These are phyloP conservation scores for Metschnikowia picachoensis DNA, from an alignment of 805 yeast species.

Conservation along the genomic window DNA sequence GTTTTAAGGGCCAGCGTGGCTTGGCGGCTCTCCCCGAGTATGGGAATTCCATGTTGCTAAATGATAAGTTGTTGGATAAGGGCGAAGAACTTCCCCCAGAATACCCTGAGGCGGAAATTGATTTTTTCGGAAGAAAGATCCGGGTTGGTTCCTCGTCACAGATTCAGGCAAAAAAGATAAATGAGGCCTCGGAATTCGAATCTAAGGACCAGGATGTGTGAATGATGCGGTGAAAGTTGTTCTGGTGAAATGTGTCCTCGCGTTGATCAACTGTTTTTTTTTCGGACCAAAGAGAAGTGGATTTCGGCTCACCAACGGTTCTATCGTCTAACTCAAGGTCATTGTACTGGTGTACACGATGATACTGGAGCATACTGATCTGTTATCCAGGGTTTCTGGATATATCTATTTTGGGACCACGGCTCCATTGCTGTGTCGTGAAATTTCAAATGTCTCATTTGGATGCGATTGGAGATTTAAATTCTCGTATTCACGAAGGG, in stretches of 20 bases:
- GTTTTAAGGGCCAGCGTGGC: conserved; percentile 37
- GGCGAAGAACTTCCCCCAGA: conserved; percentile 73
- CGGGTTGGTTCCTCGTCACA: conserved; percentile 29
- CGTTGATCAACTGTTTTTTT: too few species aligned
- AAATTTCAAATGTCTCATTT: too few species aligned
- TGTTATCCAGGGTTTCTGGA: too few species aligned
- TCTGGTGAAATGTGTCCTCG: background rate
- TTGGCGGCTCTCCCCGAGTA: conserved; percentile 39
- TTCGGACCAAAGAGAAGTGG: too few species aligned
- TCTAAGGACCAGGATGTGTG: conserved; percentile 2
- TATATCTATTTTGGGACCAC: too few species aligned
- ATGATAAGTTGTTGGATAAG: conserved; percentile 58
- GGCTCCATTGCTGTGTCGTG: too few species aligned
- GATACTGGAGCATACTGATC: too few species aligned
- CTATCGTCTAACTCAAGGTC: too few species aligned
- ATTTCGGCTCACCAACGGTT: too few species aligned
- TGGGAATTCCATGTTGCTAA: conserved; percentile 18
- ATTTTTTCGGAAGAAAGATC: conserved; percentile 50
- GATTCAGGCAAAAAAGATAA: conserved; percentile 6
- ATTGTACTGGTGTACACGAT: too few species aligned
- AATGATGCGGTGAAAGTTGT: background rate
- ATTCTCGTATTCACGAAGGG: too few species aligned
- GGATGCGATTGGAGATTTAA: too few species aligned
- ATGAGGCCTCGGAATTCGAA: conserved; percentile 14
- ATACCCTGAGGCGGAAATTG: conserved; percentile 60